Evolutionary conservation across 345 rosid genomes (phyloP).

Genomic region (Microthlaspi erraticum): DNA sequence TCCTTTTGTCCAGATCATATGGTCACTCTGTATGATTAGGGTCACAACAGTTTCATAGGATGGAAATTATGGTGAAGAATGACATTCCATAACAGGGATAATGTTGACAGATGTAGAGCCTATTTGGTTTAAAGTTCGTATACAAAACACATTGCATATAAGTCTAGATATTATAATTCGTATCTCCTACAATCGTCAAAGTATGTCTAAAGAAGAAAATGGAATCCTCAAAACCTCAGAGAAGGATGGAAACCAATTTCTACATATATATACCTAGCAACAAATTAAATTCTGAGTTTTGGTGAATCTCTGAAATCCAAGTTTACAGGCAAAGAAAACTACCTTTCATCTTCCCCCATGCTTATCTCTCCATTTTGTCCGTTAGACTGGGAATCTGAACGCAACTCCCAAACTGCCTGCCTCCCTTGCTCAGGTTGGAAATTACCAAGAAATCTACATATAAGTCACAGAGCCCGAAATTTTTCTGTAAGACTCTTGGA

Average conservation of each 20-base stretch:
- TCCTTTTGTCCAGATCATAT: background rate
- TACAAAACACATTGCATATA: conserved; percentile 13
- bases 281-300: background rate
- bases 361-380: conserved; percentile 67
- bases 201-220: conserved; percentile 10
- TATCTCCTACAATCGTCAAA: conserved; percentile 15
- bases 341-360: conserved; percentile 72
- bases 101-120: conserved; percentile 7
- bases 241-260: conserved; percentile 13
- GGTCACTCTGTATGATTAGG: conserved; percentile 5
- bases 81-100: background rate
- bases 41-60: conserved; percentile 23
- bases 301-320: conserved; percentile 11
- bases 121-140: conserved; percentile 17
- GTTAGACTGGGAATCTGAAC: conserved; percentile 58
- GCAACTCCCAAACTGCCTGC: conserved; percentile 85
- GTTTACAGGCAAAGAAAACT: conserved; percentile 39
- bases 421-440: conserved; percentile 78
- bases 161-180: conserved; percentile 5
- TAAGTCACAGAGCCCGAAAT: conserved; percentile 18
- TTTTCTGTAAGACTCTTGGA: conserved; percentile 17
- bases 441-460: conserved; percentile 87
- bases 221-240: conserved; percentile 15
- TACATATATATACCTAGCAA: conserved; percentile 10
- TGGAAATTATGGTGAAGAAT: conserved; percentile 13